These are phyloP conservation scores for Flaveria sonorensis DNA, from an alignment of 129 eudicot genomes.

Conservation along the genomic window DNA sequence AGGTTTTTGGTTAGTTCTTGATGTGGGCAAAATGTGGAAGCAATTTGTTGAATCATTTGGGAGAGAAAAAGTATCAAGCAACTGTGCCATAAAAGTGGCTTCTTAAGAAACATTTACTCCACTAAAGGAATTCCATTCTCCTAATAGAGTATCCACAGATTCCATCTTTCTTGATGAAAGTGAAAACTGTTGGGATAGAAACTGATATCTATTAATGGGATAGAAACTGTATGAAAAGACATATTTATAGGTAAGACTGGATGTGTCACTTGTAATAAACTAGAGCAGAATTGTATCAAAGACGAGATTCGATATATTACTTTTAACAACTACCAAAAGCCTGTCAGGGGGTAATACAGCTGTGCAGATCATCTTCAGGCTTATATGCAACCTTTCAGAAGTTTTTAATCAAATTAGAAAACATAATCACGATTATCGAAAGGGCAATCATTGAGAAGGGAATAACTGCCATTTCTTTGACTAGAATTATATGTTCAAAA, in stretches of 20 bases:
- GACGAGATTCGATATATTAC: constrained; percentile 19
- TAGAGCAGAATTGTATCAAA: constrained; percentile 15
- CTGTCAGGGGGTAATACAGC: constrained; percentile 38
- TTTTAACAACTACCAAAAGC: constrained; percentile 23
- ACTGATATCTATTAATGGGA: constrained; percentile 12
- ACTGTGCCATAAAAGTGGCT: constrained; percentile 72
- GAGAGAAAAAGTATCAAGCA: constrained; percentile 47
- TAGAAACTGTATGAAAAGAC: constrained; percentile 25
- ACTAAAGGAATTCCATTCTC: constrained; percentile 61
- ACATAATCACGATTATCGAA: constrained; percentile 21
- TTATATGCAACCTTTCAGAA: constrained; percentile 31
- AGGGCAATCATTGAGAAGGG: constrained; percentile 37
- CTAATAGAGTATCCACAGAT: constrained; percentile 42
- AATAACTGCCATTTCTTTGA: constrained; percentile 27
- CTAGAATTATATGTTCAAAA: constrained; percentile 8
- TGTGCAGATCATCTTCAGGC: constrained; percentile 27
- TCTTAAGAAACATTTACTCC: constrained; percentile 52
- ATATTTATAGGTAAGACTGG: constrained; percentile 49
- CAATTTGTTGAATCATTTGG: constrained; percentile 23
- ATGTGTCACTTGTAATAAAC: constrained; percentile 22
- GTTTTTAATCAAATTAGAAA: constrained; percentile 36
- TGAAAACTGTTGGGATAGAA: constrained; percentile 1
- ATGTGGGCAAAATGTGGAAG: constrained; percentile 35
- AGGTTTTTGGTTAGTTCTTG: constrained; percentile 17
- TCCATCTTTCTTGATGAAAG: constrained; percentile 53